These are phyloP conservation scores for Fusarium liriodendri DNA, from an alignment of 2,329 filamentous ascomycete species.

Conservation along the genomic window DNA sequence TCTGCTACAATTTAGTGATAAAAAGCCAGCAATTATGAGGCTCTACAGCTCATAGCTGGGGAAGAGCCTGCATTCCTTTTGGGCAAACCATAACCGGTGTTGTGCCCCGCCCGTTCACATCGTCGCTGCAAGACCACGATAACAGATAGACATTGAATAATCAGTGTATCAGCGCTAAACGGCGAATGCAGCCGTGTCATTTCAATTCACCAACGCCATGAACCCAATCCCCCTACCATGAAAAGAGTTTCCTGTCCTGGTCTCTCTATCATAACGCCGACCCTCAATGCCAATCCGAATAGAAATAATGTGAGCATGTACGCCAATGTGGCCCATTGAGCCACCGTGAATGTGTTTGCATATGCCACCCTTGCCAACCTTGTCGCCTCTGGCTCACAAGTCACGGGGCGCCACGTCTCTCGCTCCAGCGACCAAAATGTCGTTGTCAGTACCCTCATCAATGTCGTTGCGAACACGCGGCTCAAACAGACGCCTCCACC, in stretches of 20 bases:
- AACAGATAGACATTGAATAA: neutral
- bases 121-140: conserved; percentile 5
- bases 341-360: neutral
- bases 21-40: neutral
- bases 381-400: conserved; percentile 14
- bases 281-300: conserved; percentile 22
- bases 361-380: neutral
- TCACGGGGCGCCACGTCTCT: conserved; percentile 44
- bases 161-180: neutral
- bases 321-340: neutral
- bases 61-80: neutral
- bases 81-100: neutral
- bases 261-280: conserved; percentile 31
- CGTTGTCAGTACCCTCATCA: conserved; percentile 66
- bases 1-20: neutral
- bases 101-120: neutral
- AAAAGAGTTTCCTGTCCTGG: conserved; percentile 7
- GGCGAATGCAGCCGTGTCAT: neutral
- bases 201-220: conserved; percentile 26
- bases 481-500: conserved; percentile 90
- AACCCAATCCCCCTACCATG: conserved; percentile 6
- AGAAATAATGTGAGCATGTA: conserved; percentile 5
- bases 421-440: conserved; percentile 69
- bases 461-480: conserved; percentile 61
- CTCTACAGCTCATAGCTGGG: neutral